These are phyloP conservation scores for Chytridium lagenaria DNA, from an alignment of 371 early-diverging fungal species.

Conservation along the genomic window DNA sequence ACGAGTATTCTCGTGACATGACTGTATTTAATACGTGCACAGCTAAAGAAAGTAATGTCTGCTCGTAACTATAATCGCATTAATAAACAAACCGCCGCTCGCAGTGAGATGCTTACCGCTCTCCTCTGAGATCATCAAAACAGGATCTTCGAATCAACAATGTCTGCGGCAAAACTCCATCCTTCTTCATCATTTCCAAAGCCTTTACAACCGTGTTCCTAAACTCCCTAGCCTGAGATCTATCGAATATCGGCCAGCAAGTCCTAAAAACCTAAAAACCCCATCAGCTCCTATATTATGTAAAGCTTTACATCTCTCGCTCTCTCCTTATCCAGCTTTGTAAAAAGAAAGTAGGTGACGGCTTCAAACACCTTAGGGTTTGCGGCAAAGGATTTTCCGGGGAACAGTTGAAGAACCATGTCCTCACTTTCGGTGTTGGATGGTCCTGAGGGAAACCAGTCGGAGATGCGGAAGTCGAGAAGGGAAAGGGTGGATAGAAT, in stretches of 20 bases:
- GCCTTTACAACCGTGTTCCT: conserved; percentile 43
- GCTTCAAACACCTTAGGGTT: conserved; percentile 36
- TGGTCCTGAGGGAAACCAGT: neutral
- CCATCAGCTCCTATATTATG: neutral
- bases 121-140: conserved; percentile 55
- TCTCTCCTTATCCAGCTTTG: neutral
- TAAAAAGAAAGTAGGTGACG: conserved; percentile 26
- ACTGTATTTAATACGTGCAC: neutral
- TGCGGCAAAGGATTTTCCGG: conserved; percentile 5
- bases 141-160: conserved; percentile 46
- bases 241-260: conserved; percentile 57
- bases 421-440: neutral
- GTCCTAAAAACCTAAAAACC: conserved; percentile 29
- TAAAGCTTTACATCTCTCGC: neutral
- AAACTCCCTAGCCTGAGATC: conserved; percentile 48
- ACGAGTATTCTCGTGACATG: neutral
- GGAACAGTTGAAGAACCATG: neutral
- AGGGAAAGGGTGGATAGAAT: conserved; percentile 14
- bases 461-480: conserved; percentile 21
- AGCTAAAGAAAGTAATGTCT: neutral
- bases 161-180: conserved; percentile 30
- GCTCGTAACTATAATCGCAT: neutral
- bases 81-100: neutral
- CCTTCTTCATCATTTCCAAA: conserved; percentile 47
- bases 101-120: conserved; percentile 42